Percentiles rank a stretch among this genome's conserved stretches.
Conservation (phyloP, 139 green algal species). For the Closterium sp. region DNA sequence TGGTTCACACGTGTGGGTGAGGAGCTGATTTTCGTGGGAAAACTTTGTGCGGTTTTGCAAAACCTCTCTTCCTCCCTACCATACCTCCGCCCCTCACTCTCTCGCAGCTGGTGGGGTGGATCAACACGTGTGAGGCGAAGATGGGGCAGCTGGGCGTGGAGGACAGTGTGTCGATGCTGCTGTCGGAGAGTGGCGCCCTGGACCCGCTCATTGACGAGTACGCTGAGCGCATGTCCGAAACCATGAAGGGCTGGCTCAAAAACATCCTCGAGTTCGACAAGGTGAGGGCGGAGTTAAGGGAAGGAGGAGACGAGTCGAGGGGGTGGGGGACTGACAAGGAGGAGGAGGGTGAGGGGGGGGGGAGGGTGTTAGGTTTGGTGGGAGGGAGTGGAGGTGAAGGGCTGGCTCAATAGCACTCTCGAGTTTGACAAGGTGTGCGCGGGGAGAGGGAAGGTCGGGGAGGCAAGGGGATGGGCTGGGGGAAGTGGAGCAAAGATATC, state of each 20-base stretch:
- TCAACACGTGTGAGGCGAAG: slow-evolving; percentile 71
- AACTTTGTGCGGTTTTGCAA: too few relatives aligned
- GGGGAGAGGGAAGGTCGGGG: too few relatives aligned
- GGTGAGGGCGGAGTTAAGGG: not conserved
- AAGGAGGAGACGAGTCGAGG: not conserved
- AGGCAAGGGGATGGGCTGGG: too few relatives aligned
- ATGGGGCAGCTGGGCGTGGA: slow-evolving; percentile 73
- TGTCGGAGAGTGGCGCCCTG: slow-evolving; percentile 59
- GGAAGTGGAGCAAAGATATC: too few relatives aligned
- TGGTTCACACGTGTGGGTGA: too few relatives aligned
- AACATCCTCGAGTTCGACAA: slow-evolving; percentile 79
- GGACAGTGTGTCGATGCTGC: slow-evolving; percentile 58
- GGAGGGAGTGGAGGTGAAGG: too few relatives aligned
- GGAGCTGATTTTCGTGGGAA: too few relatives aligned
- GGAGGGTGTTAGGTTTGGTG: not conserved
- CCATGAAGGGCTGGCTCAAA: slow-evolving; percentile 70
- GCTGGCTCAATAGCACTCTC: too few relatives aligned
- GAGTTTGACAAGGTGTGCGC: too few relatives aligned
- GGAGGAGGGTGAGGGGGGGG: too few relatives aligned
- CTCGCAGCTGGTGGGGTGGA: slow-evolving; percentile 72
- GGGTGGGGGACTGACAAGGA: not conserved
- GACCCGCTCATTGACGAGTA: slow-evolving; percentile 76
- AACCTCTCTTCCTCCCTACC: not conserved
- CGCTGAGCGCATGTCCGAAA: slow-evolving; percentile 64
- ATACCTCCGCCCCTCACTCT: not conserved